Evolutionary conservation across 768 basidiomycete genomes (phyloP), one percentile per base, ranked within the genome.

Genomic region (Holtermannia corniformis): DNA sequence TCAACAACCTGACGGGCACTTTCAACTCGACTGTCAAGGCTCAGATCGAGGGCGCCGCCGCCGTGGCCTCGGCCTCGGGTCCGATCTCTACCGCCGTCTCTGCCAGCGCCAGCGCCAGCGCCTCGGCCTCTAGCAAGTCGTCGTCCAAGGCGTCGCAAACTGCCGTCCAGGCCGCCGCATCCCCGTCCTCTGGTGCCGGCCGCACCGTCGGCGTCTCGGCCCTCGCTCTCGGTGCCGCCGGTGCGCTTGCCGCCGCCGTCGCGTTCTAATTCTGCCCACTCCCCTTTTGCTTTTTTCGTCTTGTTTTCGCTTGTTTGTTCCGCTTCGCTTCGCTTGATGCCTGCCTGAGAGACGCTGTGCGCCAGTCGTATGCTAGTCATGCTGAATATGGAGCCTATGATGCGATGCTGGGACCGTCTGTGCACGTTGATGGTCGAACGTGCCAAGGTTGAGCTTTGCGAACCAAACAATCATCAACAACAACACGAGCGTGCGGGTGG

Each of bases 1-100:
- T 90, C 66, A 60, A 71, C n/a, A 73, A 76, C 52, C 88, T 88
- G 87, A 78, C 76, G 2, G 88, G 88, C 26, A 64, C 64, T 0
- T 91, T 88, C 76, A 82, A 76, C 57, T 26, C 59, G 1, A 59
- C 76, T 1, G 68, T 83, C 16, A 75, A 79, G 49, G 72, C 77
- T 4, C 76, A 85, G 65, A 83, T 89, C 60, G 74, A 75, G 41
- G 83, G 82, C 23, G 77, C 81, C 59, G 75, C 80, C 1, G 78
- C 79, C 3, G 81, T 82, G 1, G 49, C 52, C 27, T 23, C 56
- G 43, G 49, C 62, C 14, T 37, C 32, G 7, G 32, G 32, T 16
- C 32, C 32, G 7, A 7, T 37, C 10, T 37, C 32, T 16, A 16
- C 16, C 32, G 32, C 32, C 16, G 32, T 16, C 32, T 7, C 10